Evolutionary conservation across 495 filamentous ascomycete genomes (phyloP).

Genomic region (Neurospora intermedia): DNA sequence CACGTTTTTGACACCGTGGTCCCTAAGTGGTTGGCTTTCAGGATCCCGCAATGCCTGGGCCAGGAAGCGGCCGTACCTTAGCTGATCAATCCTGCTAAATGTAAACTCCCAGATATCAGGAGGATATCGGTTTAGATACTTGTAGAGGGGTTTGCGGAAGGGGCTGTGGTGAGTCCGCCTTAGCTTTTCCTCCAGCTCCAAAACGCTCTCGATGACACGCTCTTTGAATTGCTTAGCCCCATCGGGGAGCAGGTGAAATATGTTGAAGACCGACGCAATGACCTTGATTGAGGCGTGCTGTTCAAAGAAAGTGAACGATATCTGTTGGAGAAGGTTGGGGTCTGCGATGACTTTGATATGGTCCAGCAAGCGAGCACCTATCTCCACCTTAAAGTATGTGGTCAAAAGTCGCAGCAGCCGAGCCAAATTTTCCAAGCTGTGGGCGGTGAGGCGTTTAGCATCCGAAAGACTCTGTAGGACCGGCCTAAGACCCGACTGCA

Average conservation of each 20-base stretch:
- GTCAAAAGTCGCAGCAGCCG: conserved; percentile 81
- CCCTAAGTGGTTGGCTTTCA: conserved; percentile 62
- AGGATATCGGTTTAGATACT: conserved; percentile 87
- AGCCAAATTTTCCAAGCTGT: conserved; percentile 83
- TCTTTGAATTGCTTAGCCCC: conserved; percentile 87
- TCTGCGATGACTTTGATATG: conserved; percentile 91
- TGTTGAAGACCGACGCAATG: conserved; percentile 85
- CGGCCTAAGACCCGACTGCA: conserved; percentile 88
- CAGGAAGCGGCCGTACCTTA: conserved; percentile 86
- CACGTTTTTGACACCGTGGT: conserved; percentile 61
- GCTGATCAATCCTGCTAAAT: conserved; percentile 60
- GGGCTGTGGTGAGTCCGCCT: conserved; percentile 87
- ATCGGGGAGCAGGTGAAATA: conserved; percentile 87
- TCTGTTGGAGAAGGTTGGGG: conserved; percentile 64
- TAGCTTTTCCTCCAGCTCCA: conserved; percentile 78
- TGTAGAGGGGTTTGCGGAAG: conserved; percentile 84
- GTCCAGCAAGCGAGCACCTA: conserved; percentile 78
- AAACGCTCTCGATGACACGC: conserved; percentile 72
- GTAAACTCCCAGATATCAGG: conserved; percentile 78
- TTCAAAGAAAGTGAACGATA: conserved; percentile 88
- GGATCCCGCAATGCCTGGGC: conserved; percentile 77
- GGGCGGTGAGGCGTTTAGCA: conserved; percentile 77
- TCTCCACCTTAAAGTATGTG: conserved; percentile 98
- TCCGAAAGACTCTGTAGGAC: conserved; percentile 95
- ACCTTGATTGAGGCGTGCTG: conserved; percentile 86